Base-by-base conservation (phyloP, 306 rosid species). In the Cucurbita argyrosperma region DNA sequence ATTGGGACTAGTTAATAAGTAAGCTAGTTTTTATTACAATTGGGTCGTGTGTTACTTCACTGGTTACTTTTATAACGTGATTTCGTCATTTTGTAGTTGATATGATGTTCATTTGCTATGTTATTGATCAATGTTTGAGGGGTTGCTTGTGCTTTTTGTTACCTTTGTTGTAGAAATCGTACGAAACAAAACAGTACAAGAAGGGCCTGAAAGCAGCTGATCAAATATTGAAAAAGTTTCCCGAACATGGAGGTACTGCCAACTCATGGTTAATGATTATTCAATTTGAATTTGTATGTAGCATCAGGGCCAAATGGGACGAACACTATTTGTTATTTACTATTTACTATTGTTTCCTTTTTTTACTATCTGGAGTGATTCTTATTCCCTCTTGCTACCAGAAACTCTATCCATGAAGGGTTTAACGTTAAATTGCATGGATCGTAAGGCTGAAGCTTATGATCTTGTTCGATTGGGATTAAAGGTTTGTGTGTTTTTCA, bases 351-450 rank as follows among this genome's bases (percentile, higher is more conserved):
- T 64, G 10, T 40, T 19, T 1, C 2, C 37, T 3, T 6, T 19
- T 19, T 13, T 52, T 15, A 45, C 52, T 47, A 39, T 39, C 55
- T 42, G 51, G 51, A 38, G 16, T 49, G 10, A 18, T 12, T 71
- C 19, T 50, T 14, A 2, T 54, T 60, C 11, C 46, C 49, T 16
- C 76, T 3, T 19, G 45, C 5, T 59, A 16, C 23, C 85, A 94
- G 98, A 94, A 89, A 94, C 98, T 71, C 84, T 94, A 82, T 89
- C 98, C 21, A 94, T 94, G 98, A 94, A 94, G 92, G 98, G 98
- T 54, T 84, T 94, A 75, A 94, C 98, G 16, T 79, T 90, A 85
- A 94, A 90, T 85, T 90, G 98, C 89, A 85, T 94, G 98, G 98
- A 90, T 80, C 98, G 98, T 70, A 94, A 94, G 79, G 76, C 96